Base-by-base conservation (phyloP, 805 yeast species). In the Cyberlindnera misumaiensis region DNA sequence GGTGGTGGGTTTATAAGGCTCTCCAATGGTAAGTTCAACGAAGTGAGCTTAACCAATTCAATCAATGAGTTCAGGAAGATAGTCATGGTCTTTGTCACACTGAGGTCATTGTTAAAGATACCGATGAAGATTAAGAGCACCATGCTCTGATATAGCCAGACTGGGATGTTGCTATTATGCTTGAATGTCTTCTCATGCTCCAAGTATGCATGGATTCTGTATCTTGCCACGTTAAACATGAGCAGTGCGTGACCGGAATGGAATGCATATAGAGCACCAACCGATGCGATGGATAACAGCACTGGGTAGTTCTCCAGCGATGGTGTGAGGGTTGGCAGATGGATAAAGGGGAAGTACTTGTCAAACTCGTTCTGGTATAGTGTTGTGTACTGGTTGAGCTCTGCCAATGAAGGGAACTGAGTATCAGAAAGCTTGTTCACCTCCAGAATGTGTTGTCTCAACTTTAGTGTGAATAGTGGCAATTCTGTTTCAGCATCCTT, bases 251-350 rank as follows among this genome's bases (percentile, higher is more conserved):
- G 84, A 28, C 80, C 63, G 25, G 87, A 83, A 52, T 83, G 88
- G 61, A 83, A 86, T 0, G 86, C 77, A 52, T 84, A 86, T 16
- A 89, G 67, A 0, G 96, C 95, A 31, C 97, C 97, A 41, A 89
- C 75, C 12, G 95, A 81, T 1, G 93, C 83, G 74, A 88, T 83
- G 3, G 94, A 77, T 39, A 88, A 64, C 5, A 86, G 56, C 33
- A 89, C 67, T 2, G 95, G 89, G 37, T 72, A 66, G 64, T 53
- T 77, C 58, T 55, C 78, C 58, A 60, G 70, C 55, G 56, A 70
- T 62, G 66, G 70, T 34, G 64, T 61, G 44, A 75, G 68, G 35
- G 72, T 73, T 15, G 85, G 84, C 33, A 83, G 63, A 60, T 88
- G 96, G 45, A 89, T 75, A 56, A 88, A 87, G 17, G 94, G 89